These are phyloP conservation scores for Flueggea neowawraea DNA, from an alignment of 441 rosid species.

Conservation along the genomic window DNA sequence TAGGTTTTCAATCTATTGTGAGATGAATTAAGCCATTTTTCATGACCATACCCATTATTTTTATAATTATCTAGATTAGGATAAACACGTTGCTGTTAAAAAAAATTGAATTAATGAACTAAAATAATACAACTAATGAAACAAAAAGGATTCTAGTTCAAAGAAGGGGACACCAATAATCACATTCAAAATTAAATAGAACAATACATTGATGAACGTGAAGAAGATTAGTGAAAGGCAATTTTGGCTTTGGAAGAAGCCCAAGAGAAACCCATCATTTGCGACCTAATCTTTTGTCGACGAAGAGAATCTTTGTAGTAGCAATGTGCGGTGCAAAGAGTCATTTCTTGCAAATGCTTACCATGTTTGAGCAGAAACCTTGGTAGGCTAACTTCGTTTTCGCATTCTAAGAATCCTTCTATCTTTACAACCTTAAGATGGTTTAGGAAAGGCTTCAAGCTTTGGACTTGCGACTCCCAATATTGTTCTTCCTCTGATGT, in stretches of 20 bases:
- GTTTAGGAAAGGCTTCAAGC: conserved; percentile 48
- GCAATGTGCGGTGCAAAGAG: conserved; percentile 35
- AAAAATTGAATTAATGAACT: too few relatives aligned
- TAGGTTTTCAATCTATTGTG: too few relatives aligned
- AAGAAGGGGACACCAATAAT: too few relatives aligned
- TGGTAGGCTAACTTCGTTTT: conserved; percentile 63
- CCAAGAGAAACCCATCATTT: conserved; percentile 59
- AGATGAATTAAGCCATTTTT: too few relatives aligned
- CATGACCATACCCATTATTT: too few relatives aligned
- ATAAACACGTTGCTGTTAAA: too few relatives aligned
- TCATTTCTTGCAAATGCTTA: conserved; percentile 68
- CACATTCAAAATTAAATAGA: too few relatives aligned
- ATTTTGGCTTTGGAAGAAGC: conserved; percentile 81
- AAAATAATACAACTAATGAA: too few relatives aligned
- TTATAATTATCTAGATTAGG: too few relatives aligned
- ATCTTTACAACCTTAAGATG: conserved; percentile 62
- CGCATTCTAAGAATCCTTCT: conserved; percentile 66
- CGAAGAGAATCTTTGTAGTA: conserved; percentile 51
- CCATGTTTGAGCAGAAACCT: conserved; percentile 81
- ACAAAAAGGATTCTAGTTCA: too few relatives aligned
- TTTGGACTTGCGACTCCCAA: conserved; percentile 57
- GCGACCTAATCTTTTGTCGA: conserved; percentile 63
- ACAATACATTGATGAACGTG: too few relatives aligned
- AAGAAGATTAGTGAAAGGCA: conserved; percentile 28
- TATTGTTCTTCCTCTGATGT: conserved; percentile 60